Conservation (phyloP, 139 green algal genomes). For the Yamagishiella unicocca region DNA sequence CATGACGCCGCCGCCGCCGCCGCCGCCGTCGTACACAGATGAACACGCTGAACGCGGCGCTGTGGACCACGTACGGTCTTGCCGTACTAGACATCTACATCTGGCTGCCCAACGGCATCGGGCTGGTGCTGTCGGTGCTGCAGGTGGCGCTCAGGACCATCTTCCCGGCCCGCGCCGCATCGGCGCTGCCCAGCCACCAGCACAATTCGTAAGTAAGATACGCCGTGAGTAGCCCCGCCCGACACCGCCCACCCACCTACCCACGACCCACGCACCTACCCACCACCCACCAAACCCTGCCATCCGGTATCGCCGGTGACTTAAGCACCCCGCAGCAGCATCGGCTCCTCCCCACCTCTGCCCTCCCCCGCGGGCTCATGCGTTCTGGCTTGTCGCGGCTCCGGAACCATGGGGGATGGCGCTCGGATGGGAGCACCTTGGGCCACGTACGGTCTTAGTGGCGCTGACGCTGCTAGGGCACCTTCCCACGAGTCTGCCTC, state of each 20-base stretch:
- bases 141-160: conserved; percentile 40
- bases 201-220: conserved; percentile 33
- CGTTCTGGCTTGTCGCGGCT: not conserved
- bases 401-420: too few relatives aligned
- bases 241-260: not conserved
- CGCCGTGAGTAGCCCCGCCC: not conserved
- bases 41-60: conserved; percentile 51
- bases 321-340: not conserved
- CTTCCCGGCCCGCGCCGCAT: conserved; percentile 1
- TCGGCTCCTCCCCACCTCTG: not conserved
- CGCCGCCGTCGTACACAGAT: too few relatives aligned
- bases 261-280: too few relatives aligned
- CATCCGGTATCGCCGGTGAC: not conserved
- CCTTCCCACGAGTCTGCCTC: too few relatives aligned
- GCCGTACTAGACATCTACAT: conserved; percentile 43
- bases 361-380: not conserved
- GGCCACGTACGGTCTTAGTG: too few relatives aligned
- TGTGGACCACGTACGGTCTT: conserved; percentile 57
- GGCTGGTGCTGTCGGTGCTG: conserved; percentile 23
- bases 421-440: too few relatives aligned
- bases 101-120: conserved; percentile 47
- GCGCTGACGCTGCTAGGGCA: too few relatives aligned
- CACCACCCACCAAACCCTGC: not conserved
- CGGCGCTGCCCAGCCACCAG: conserved; percentile 17
- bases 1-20: too few relatives aligned